Base-by-base conservation (phyloP, 345 rosid species). In the Turnera subulata region DNA sequence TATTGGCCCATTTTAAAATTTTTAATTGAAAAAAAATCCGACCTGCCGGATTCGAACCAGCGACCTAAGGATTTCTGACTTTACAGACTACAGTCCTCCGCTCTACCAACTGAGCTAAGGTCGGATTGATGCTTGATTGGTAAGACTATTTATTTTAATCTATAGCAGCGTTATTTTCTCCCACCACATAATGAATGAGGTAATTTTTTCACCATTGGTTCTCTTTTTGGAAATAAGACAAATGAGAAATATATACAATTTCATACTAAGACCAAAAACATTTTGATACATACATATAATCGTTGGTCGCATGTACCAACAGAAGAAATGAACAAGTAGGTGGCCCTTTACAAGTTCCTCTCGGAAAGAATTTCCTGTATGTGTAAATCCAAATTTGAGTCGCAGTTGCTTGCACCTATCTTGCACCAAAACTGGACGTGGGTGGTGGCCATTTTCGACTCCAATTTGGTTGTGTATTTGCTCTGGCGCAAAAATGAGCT, bases 31-130 rank as follows among this genome's bases (percentile, higher is more conserved):
- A n/a, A 29, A 29, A 29, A 29, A 16, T 84, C 89, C 92, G 83
- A 81, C 83, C 92, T 83, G 79, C 81, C 83, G 95, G 83, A 87
- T 78, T 82, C 90, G 91, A 86, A 82, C 87, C 84, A 68, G 82
- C 79, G 86, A 82, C 84, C 85, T 78, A 61, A 44, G 57, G 43
- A 32, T 52, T 6, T 1, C 65, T 2, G 5, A 0, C n/a, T n/a
- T n/a, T n/a, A n/a, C n/a, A n/a, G n/a, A 82, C 97, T 89, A 93
- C 97, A 93, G 97, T 87, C 94, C 91, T 89, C 97, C 96, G 97
- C 99, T 83, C 97, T 93, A 21, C 94, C 99, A 93, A 85, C 96
- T 89, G 35, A 93, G 97, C 99, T 85, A 93, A 87, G 90, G 91
- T 85, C 96, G 91, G 95, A 15, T 26, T 2, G 39, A 35, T 35